A percentile compares a stretch with the other conserved stretches of the same genome.
Conservation (phyloP, 2,329 filamentous ascomycete genomes). For the Colletotrichum sp. region DNA sequence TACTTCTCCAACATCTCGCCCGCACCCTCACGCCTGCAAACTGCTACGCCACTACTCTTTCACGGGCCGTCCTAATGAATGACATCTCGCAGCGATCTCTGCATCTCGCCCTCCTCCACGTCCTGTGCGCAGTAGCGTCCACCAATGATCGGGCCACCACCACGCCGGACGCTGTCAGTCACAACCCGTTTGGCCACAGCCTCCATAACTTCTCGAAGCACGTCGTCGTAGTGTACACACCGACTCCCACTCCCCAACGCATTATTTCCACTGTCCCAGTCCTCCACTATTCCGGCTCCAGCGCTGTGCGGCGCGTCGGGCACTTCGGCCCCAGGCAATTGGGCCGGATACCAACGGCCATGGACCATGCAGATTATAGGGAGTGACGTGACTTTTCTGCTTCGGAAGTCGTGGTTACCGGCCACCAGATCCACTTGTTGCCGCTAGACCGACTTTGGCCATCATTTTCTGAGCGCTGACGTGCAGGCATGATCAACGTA, state of each 20-base stretch:
- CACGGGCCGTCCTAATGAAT: background rate
- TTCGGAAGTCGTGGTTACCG: background rate
- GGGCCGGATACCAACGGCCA: background rate
- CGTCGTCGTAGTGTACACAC: background rate
- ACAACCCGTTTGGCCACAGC: background rate
- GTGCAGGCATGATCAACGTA: background rate
- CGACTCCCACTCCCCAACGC: background rate
- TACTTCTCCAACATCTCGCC: background rate
- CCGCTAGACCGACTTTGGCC: background rate
- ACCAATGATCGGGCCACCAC: background rate
- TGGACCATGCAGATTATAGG: background rate
- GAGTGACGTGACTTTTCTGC: background rate
- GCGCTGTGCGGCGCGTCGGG: background rate
- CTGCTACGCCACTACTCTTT: background rate
- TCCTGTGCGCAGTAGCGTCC: background rate
- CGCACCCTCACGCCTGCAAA: background rate
- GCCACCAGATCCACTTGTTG: background rate
- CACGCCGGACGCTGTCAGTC: background rate
- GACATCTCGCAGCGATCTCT: background rate
- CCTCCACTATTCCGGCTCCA: background rate
- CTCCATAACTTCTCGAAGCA: background rate
- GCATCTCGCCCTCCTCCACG: background rate
- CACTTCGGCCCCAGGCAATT: background rate
- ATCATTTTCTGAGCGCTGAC: background rate
- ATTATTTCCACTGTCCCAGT: background rate